Evolutionary conservation across 2,329 filamentous ascomycete genomes (phyloP), one percentile per base, ranked within the genome.

Genomic region (Aspergillus cejpii): DNA sequence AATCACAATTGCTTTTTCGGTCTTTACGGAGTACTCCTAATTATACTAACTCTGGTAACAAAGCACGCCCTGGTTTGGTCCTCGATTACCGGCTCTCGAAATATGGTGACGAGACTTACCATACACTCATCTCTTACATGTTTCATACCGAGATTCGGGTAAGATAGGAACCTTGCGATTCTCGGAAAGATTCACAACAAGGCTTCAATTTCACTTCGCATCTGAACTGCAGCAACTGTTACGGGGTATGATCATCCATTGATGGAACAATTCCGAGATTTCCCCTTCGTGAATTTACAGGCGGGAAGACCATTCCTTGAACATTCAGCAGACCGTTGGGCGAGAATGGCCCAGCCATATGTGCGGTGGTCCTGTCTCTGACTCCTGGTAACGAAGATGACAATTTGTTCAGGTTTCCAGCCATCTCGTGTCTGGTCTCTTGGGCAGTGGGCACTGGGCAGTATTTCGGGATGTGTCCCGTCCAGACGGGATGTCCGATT

Each of bases 121-220:
- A 31, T 49, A 48, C 45, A 17, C 15, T 14, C 5, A 10, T 12
- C 27, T n/a, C 24, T 44, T 49, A 53, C 51, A 38, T 44, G 38
- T 12, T 44, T 38, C 7, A 40, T 54, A 57, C 54, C 11, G 6
- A 20, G 17, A 12, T 23, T 56, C 54, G 54, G 54, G 54, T 57
- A 57, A 57, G 44, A 50, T 56, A 54, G 54, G 54, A 47, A 54
- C 37, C 38, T 15, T 17, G 15, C 39, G 26, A 31, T 39, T 37
- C 36, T 33, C 47, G 46, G 51, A 49, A 46, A 49, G 37, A 20
- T 19, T n/a, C 37, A 10, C 23, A 24, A 8, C 23, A 24, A 4
- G 23, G 4, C 23, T 24, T n/a, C n/a, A 31, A 14, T 31, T 8
- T 12, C 28, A 15, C 7, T 31, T 6, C 28, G 28, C 28, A n/a